phyloP scores from a whole-genome alignment of 129 eudicot genomes.

The Saussurea involucrata region DNA sequence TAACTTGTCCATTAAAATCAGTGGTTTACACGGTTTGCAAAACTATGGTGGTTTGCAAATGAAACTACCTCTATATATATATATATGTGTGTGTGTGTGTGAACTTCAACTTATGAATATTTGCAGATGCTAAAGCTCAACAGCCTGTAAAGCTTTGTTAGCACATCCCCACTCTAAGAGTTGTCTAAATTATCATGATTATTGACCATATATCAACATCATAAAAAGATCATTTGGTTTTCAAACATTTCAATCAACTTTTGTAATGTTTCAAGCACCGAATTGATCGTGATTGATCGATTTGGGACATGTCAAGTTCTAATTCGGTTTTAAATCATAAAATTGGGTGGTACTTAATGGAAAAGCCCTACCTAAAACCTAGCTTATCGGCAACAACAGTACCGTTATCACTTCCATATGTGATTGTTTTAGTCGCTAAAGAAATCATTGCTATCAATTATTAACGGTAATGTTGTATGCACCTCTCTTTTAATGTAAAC shows the following conservation, averaged over 20 bases:
- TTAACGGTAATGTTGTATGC: no score
- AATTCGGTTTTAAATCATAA: neutral
- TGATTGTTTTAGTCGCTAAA: neutral
- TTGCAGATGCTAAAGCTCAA: slow-evolving; percentile 20
- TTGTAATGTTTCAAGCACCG: neutral
- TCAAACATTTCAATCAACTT: slow-evolving; percentile 7
- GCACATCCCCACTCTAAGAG: slow-evolving; percentile 8
- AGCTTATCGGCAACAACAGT: neutral
- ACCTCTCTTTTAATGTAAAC: no score
- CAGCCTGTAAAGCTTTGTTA: slow-evolving; percentile 37
- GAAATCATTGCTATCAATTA: neutral
- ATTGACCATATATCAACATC: slow-evolving; percentile 19
- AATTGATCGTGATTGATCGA: neutral
- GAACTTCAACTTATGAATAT: slow-evolving; percentile 6
- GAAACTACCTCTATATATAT: no score
- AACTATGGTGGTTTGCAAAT: no score
- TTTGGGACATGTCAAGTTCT: neutral
- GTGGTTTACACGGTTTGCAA: no score
- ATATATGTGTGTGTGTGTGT: neutral
- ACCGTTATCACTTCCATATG: neutral
- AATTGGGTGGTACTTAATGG: neutral
- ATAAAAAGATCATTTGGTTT: neutral
- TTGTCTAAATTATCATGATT: neutral
- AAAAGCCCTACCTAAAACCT: neutral
- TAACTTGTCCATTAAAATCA: no score